A percentile compares a stretch with the other conserved stretches of the same genome.
These are phyloP conservation scores for Leucoagaricus sp. DNA, from an alignment of 1,284 basidiomycete genomes.

Conservation along the genomic window DNA sequence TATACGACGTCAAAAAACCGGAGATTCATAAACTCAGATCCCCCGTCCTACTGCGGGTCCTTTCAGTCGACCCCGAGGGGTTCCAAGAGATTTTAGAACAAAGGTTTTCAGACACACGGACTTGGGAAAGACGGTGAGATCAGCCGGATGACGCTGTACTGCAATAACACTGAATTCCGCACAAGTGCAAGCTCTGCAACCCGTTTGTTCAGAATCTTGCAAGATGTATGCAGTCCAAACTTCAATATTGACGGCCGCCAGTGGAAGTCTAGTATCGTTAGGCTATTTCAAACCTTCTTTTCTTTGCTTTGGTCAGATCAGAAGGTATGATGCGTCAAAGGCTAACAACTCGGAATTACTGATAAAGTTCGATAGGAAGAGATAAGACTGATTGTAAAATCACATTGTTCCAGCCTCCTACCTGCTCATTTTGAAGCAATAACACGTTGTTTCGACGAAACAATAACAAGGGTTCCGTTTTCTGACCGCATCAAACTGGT, in stretches of 20 bases:
- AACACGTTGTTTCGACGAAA: slow-evolving; percentile 64
- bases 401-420: slow-evolving; percentile 58
- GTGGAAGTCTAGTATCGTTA: slow-evolving; percentile 61
- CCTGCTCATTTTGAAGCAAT: slow-evolving; percentile 65
- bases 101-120: slow-evolving; percentile 32
- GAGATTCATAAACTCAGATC: slow-evolving; percentile 54
- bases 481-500: slow-evolving; percentile 57
- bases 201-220: slow-evolving; percentile 60
- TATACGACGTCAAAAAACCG: slow-evolving; percentile 58
- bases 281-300: slow-evolving; percentile 63
- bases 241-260: slow-evolving; percentile 64
- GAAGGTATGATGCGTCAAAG: slow-evolving; percentile 40
- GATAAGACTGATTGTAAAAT: slow-evolving; percentile 55
- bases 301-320: slow-evolving; percentile 64
- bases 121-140: slow-evolving; percentile 53
- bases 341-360: background rate
- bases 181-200: slow-evolving; percentile 43
- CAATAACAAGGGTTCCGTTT: slow-evolving; percentile 54
- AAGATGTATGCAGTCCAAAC: slow-evolving; percentile 61
- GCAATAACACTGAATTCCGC: background rate
- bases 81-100: slow-evolving; percentile 50
- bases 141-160: background rate
- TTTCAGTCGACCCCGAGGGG: slow-evolving; percentile 63
- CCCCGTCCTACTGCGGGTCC: slow-evolving; percentile 54
- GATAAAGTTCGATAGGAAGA: slow-evolving; percentile 53